Base-by-base conservation (phyloP, 1,284 basidiomycete species). In the Rhizopogon hawkerae region DNA sequence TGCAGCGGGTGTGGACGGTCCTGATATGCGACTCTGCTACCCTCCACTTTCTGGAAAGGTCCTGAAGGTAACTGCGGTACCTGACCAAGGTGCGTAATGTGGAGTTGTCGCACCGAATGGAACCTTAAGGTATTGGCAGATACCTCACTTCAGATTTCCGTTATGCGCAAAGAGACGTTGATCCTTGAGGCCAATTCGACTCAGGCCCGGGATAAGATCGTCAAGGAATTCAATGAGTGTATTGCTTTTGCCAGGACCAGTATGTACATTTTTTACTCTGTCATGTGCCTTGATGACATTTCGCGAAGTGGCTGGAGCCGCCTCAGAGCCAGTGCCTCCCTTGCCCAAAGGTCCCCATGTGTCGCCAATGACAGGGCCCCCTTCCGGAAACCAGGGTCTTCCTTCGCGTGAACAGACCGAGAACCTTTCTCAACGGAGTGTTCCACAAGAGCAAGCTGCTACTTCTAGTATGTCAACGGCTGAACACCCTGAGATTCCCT, bases 41-140 rank as follows among this genome's bases (percentile, higher is more conserved):
- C 96, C 96, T 16, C 96, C 96, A 2, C 71, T 99, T 46, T 88
- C 96, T 6, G 94, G 93, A 3, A 98, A 97, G 65, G 92, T 97
- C 60, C 72, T 98, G 48, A 77, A 78, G 56, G 80, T 85, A n/a
- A 73, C 69, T 23, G 85, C 83, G 58, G 72, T 82, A 4, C 70
- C 75, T 49, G 79, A 75, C 37, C 73, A 74, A 72, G 77, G 84
- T 75, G 57, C 54, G 74, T 65, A 35, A 21, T 1, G 21, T 49
- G 38, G 21, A 3, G 16, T 48, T 52, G 31, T 41, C 49, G 48
- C 35, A 37, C 41, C 44, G 11, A 48, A 48, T 33, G 26, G 33
- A 44, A 26, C 13, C 46, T 54, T 8, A 61, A 45, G 35, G 14
- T 26, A 31, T 55, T 23, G 35, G 9, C 58, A 90, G 88, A 81